Evolutionary conservation across 768 basidiomycete species (phyloP).

Genomic region (Leccinum boreale): DNA sequence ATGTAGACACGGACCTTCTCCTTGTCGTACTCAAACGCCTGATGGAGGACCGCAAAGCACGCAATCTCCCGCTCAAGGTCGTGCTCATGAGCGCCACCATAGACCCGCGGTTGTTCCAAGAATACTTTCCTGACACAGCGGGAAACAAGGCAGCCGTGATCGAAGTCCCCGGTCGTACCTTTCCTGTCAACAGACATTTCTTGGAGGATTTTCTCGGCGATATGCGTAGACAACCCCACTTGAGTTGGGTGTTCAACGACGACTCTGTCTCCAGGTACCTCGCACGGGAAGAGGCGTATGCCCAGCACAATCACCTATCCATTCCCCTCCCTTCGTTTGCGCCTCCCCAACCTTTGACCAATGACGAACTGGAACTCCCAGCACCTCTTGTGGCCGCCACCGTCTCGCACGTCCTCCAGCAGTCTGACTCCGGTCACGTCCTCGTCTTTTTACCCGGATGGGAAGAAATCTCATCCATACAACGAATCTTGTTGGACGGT

Average conservation of each 20-base stretch:
- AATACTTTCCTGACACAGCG: constrained; percentile 71
- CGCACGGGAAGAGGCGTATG: constrained; percentile 47
- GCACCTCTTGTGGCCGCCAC: constrained; percentile 77
- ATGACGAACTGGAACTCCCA: constrained; percentile 74
- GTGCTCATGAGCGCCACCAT: constrained; percentile 97
- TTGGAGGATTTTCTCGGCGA: constrained; percentile 72
- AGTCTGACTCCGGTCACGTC: constrained; percentile 79
- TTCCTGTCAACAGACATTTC: constrained; percentile 79
- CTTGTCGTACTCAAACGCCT: constrained; percentile 87
- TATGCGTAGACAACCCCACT: constrained; percentile 38
- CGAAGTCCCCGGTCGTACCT: constrained; percentile 88
- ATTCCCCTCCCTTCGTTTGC: constrained; percentile 4
- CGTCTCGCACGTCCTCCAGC: constrained; percentile 70
- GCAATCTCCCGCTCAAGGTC: constrained; percentile 74
- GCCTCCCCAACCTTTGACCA: constrained; percentile 11
- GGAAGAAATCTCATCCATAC: constrained; percentile 82
- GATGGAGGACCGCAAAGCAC: constrained; percentile 66
- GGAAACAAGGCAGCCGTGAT: constrained; percentile 65
- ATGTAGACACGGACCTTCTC: constrained; percentile 87
- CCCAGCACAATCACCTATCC: not conserved
- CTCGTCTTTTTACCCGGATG: constrained; percentile 91
- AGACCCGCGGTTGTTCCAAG: constrained; percentile 83
- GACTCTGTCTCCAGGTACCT: constrained; percentile 72
- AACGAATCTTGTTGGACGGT: constrained; percentile 55
- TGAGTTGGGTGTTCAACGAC: constrained; percentile 67